Percentiles rank a stretch among this genome's conserved stretches.
These are phyloP conservation scores for Hypoxylon rubiginosum DNA, from an alignment of 2,329 filamentous ascomycete genomes.

Conservation along the genomic window DNA sequence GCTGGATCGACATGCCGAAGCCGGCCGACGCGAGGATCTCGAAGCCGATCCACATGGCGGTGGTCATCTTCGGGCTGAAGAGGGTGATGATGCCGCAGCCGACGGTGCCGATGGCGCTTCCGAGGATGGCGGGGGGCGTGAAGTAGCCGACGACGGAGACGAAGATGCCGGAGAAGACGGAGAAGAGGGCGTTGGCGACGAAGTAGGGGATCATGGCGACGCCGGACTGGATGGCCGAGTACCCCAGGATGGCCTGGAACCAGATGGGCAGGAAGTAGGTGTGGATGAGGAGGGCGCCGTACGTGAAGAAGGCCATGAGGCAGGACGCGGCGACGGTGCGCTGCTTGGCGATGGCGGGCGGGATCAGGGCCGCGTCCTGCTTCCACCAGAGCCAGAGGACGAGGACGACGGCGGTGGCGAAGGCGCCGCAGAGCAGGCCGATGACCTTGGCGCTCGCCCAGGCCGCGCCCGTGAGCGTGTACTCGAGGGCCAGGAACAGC, in stretches of 20 bases:
- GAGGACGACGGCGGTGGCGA: conserved; percentile 49
- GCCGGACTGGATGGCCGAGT: conserved; percentile 45
- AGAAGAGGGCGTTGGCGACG: conserved; percentile 45
- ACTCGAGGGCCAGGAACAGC: conserved; percentile 63
- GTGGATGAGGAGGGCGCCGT: conserved; percentile 58
- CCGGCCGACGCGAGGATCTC: conserved; percentile 54
- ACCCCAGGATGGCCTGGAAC: conserved; percentile 54
- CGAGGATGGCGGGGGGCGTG: conserved; percentile 44
- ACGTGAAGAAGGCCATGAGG: conserved; percentile 57
- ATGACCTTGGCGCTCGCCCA: conserved; percentile 62
- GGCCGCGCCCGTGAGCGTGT: conserved; percentile 58
- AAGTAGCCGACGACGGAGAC: conserved; percentile 46
- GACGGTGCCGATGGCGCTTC: conserved; percentile 50
- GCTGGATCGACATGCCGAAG: conserved; percentile 57
- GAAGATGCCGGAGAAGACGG: conserved; percentile 44
- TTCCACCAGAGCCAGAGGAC: conserved; percentile 54
- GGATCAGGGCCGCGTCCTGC: conserved; percentile 59
- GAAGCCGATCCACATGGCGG: conserved; percentile 53
- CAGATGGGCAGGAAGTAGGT: conserved; percentile 62
- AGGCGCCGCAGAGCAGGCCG: conserved; percentile 51
- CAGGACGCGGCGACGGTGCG: conserved; percentile 58
- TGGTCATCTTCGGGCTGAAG: conserved; percentile 50
- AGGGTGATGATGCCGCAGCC: conserved; percentile 56
- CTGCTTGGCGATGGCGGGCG: conserved; percentile 59
- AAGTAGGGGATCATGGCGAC: conserved; percentile 47